Percentiles rank a stretch among this genome's conserved stretches.
Evolutionary conservation across 768 basidiomycete species (phyloP).

Genomic region (Leccinum subgranulosum): DNA sequence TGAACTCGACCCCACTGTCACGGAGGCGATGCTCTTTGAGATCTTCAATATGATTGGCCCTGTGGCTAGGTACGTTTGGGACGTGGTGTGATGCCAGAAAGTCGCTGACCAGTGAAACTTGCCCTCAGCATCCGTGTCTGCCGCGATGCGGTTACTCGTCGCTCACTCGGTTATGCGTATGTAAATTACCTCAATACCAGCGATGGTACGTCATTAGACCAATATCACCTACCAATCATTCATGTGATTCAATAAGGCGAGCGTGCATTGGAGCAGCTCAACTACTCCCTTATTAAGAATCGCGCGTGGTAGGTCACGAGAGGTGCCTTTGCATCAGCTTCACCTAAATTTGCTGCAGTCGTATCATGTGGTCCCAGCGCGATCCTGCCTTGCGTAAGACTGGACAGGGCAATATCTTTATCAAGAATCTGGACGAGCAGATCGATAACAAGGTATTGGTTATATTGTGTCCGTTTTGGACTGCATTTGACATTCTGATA

Average conservation of each 20-base stretch:
- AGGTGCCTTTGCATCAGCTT: background rate
- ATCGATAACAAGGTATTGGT: constrained; percentile 90
- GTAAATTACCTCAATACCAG: constrained; percentile 96
- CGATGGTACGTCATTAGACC: constrained; percentile 63
- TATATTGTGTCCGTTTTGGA: background rate
- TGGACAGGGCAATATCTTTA: constrained; percentile 99
- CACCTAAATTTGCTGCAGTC: constrained; percentile 43
- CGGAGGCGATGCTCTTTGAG: constrained; percentile 99
- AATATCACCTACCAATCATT: background rate
- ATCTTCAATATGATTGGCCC: constrained; percentile 99
- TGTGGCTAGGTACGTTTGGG: constrained; percentile 77
- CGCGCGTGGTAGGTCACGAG: constrained; percentile 75
- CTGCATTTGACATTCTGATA: constrained; percentile 28
- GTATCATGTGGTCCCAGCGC: constrained; percentile 99
- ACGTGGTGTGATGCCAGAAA: background rate
- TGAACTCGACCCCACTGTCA: constrained; percentile 96
- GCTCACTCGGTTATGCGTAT: constrained; percentile 99
- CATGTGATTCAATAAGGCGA: constrained; percentile 56
- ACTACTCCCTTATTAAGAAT: constrained; percentile 98
- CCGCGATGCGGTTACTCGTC: constrained; percentile 98
- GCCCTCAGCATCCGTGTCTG: constrained; percentile 90
- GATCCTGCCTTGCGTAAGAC: constrained; percentile 99
- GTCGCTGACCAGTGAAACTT: background rate
- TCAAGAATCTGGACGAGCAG: constrained; percentile 96
- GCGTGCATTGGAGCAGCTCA: constrained; percentile 97